Percentiles rank a stretch among this genome's conserved stretches.
Conservation (phyloP, 768 basidiomycete genomes). For the Rhizopogon vesiculosus region DNA sequence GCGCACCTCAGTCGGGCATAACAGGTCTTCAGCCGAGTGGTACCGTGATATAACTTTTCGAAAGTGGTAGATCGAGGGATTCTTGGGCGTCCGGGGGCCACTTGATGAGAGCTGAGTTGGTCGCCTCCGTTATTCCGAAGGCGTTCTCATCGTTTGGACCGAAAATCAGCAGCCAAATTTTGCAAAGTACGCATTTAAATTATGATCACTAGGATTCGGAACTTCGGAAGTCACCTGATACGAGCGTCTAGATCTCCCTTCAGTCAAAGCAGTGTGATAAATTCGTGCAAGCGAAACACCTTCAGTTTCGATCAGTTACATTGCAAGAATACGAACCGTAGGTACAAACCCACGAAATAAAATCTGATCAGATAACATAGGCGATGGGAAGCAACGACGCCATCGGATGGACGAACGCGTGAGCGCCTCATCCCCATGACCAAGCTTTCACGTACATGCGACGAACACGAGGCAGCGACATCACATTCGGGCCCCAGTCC, state of each 20-base stretch:
- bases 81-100: neutral
- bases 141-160: neutral
- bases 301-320: too few relatives aligned
- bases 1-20: neutral
- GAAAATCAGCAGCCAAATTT: neutral
- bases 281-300: neutral
- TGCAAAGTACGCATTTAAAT: too few relatives aligned
- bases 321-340: neutral
- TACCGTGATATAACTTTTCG: neutral
- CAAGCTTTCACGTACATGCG: neutral
- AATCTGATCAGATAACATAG: neutral
- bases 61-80: neutral
- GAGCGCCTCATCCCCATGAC: neutral
- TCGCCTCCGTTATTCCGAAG: neutral
- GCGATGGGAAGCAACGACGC: neutral
- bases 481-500: neutral
- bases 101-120: neutral
- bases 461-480: constrained; percentile 1
- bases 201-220: too few relatives aligned
- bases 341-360: too few relatives aligned
- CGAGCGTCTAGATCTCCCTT: neutral
- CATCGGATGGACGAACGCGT: neutral
- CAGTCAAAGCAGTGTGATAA: neutral
- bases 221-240: too few relatives aligned
- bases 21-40: neutral